Percentiles rank a stretch among this genome's conserved stretches.
These are phyloP conservation scores for Zasmidium citrigriseum DNA, from an alignment of 2,329 filamentous ascomycete species.

Conservation along the genomic window DNA sequence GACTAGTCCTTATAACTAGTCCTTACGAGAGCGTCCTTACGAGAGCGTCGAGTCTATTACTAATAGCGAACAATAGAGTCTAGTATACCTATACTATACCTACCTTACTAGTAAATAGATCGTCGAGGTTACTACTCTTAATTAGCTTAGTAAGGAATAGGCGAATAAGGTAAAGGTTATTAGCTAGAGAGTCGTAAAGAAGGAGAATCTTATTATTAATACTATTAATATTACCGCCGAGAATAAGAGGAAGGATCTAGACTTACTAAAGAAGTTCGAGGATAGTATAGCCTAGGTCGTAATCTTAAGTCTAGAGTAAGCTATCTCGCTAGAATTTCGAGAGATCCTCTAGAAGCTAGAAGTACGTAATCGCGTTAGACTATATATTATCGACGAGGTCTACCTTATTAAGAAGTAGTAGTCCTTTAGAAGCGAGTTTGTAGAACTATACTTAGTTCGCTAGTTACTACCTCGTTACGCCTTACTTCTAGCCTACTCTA, in stretches of 20 bases:
- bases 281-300: background rate
- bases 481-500: background rate
- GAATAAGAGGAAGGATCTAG: background rate
- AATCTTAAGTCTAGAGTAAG: background rate
- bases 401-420: background rate
- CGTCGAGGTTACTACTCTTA: background rate
- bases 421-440: background rate
- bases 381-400: background rate
- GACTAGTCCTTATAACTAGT: too few relatives aligned
- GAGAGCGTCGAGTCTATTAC: too few relatives aligned
- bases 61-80: too few relatives aligned
- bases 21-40: too few relatives aligned
- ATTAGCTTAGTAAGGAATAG: background rate
- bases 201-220: background rate
- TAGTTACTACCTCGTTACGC: background rate
- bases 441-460: background rate
- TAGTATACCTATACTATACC: too few relatives aligned
- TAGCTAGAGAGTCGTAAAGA: background rate
- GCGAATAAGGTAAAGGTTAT: background rate
- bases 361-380: background rate
- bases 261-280: background rate
- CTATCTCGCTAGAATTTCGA: background rate
- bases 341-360: background rate
- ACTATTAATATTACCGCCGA: background rate
- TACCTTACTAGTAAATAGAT: background rate